Evolutionary conservation across 768 basidiomycete species (phyloP).

Genomic region (Termitomyces eurrhizus): DNA sequence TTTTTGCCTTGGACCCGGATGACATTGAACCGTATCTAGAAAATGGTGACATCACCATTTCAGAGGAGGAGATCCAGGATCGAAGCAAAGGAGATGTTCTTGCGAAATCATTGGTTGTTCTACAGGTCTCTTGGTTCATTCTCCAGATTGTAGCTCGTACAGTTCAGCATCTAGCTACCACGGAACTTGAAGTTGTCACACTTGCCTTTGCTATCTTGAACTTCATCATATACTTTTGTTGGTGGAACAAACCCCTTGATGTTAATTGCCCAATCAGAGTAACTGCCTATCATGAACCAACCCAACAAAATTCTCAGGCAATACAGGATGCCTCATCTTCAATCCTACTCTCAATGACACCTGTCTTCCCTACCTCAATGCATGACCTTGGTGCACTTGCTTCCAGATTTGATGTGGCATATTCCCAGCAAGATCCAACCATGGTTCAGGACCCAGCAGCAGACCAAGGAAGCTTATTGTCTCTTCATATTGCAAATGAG

Average conservation of each 20-base stretch:
- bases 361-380: background rate
- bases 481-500: background rate
- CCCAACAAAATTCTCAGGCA: no score
- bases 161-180: conserved; percentile 19
- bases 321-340: background rate
- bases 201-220: conserved; percentile 24
- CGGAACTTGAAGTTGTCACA: conserved; percentile 27
- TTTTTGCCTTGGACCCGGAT: conserved; percentile 2
- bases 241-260: conserved; percentile 34
- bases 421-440: background rate
- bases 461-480: background rate
- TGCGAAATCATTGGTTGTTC: conserved; percentile 19
- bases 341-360: conserved; percentile 1
- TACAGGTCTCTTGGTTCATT: conserved; percentile 28
- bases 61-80: conserved; percentile 20
- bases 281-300: background rate
- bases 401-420: background rate
- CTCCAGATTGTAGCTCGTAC: conserved; percentile 23
- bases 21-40: background rate
- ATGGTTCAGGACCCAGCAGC: background rate
- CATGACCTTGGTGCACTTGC: background rate
- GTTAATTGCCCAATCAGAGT: conserved; percentile 11
- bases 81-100: conserved; percentile 23
- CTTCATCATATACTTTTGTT: conserved; percentile 24
- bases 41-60: conserved; percentile 4